These are phyloP conservation scores for Globisporangium perplexum DNA, from an alignment of 352 stramenopile species.

Conservation along the genomic window DNA sequence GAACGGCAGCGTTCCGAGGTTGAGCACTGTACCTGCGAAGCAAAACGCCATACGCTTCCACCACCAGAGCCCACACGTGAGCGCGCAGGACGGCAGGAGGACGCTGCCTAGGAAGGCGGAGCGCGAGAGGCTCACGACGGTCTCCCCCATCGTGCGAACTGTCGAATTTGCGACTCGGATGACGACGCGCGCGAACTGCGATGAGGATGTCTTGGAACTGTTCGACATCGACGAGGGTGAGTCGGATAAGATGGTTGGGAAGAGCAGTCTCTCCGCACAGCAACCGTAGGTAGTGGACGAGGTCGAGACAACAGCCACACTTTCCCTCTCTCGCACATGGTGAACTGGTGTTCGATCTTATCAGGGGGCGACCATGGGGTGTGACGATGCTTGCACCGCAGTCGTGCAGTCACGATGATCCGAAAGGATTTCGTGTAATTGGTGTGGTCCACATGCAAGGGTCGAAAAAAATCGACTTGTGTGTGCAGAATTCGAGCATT, in stretches of 20 bases:
- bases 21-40: conserved; percentile 7
- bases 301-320: no score
- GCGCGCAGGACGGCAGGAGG: neutral
- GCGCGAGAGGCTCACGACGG: conserved; percentile 1
- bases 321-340: no score
- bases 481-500: neutral
- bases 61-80: neutral
- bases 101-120: conserved; percentile 1
- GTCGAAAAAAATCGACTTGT: neutral
- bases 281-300: no score
- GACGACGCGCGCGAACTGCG: neutral
- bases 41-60: neutral
- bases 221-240: no score
- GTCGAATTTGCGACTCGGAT: neutral
- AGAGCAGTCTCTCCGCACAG: no score
- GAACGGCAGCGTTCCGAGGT: no score
- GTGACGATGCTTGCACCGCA: no score
- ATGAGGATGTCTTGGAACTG: neutral
- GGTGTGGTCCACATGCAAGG: neutral
- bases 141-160: neutral
- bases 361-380: no score
- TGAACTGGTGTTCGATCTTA: no score
- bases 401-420: no score
- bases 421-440: no score
- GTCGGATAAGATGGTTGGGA: no score